Conservation (phyloP, 306 rosid genomes). For the Echinosophora koreensis region DNA sequence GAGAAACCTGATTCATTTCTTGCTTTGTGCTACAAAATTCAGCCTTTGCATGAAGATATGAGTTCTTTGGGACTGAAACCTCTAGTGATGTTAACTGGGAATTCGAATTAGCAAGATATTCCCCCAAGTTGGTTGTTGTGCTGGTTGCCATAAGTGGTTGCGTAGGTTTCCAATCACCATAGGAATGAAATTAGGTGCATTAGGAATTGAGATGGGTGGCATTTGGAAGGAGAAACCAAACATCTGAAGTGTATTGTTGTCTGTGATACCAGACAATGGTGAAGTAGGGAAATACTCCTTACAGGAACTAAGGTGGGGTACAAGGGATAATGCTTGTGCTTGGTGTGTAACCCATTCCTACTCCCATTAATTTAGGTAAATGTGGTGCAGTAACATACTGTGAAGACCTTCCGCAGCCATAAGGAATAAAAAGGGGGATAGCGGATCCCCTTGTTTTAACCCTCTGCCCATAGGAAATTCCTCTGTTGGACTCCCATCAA, state of each 20-base stretch:
- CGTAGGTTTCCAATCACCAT: conserved; percentile 41
- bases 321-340: conserved; percentile 38
- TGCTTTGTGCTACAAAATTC: conserved; percentile 5
- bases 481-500: no score
- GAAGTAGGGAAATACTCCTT: conserved; percentile 52
- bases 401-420: no score
- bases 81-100: conserved; percentile 9
- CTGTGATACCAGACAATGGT: conserved; percentile 42
- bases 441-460: no score
- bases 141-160: conserved; percentile 12
- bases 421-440: no score
- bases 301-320: no score
- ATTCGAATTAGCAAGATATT: conserved; percentile 4
- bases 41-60: conserved; percentile 11
- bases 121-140: conserved; percentile 4
- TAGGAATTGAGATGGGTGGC: conserved; percentile 40
- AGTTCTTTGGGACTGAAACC: background rate
- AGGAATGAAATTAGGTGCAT: conserved; percentile 43
- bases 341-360: conserved; percentile 51
- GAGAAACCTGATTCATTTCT: conserved; percentile 23
- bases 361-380: conserved; percentile 37
- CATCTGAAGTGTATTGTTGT: conserved; percentile 46
- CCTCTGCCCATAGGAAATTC: no score
- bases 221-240: conserved; percentile 54
- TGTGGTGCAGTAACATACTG: no score